Conservation (phyloP, 1,139 yeast genomes). For the Diutina pseudorugosa region DNA sequence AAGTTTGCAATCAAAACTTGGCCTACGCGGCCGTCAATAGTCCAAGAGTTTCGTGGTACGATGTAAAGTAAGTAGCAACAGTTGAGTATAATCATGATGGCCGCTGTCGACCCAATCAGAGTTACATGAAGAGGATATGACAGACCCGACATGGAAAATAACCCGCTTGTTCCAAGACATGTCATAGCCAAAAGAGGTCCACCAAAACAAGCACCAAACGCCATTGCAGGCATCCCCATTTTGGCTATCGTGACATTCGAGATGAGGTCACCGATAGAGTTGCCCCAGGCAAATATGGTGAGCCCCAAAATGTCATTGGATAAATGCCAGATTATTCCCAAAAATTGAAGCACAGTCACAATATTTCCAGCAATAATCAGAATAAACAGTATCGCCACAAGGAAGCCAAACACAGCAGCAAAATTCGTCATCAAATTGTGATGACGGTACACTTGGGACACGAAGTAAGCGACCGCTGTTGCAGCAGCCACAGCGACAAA, state of each 20-base stretch:
- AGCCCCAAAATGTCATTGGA: conserved; percentile 58
- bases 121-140: background rate
- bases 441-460: background rate
- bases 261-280: conserved; percentile 80
- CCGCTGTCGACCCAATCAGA: background rate
- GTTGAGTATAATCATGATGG: background rate
- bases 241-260: conserved; percentile 75
- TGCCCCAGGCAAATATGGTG: conserved; percentile 86
- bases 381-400: conserved; percentile 60
- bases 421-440: conserved; percentile 4
- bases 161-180: background rate
- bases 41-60: conserved; percentile 1
- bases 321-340: conserved; percentile 48
- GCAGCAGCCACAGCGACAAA: background rate
- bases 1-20: background rate
- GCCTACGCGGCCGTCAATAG: background rate
- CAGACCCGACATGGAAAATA: background rate
- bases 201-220: conserved; percentile 89
- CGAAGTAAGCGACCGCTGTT: background rate
- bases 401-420: conserved; percentile 47
- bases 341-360: conserved; percentile 51
- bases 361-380: conserved; percentile 68
- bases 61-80: background rate
- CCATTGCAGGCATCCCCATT: conserved; percentile 87
- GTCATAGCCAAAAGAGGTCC: conserved; percentile 50